Evolutionary conservation across 2,329 filamentous ascomycete species (phyloP).

Genomic region (Fusarium robinianum): DNA sequence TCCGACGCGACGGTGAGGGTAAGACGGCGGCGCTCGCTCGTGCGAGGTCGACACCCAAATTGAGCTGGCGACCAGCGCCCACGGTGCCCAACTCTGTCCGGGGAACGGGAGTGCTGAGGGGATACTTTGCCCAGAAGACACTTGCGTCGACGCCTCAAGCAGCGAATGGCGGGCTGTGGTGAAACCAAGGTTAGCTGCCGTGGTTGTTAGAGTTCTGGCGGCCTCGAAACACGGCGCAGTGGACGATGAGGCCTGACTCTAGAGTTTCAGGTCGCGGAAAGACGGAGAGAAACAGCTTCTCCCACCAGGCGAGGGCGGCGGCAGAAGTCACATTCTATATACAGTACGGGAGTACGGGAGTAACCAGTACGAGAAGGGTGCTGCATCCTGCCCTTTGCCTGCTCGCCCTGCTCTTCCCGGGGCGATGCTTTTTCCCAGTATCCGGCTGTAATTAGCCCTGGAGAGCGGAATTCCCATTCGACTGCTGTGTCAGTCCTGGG

Average conservation of each 20-base stretch:
- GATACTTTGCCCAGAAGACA: constrained; percentile 7
- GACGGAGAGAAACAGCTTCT: no score
- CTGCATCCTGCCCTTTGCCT: constrained; percentile 11
- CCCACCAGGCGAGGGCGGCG: constrained; percentile 20
- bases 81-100: constrained; percentile 2
- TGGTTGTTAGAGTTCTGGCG: constrained; percentile 14
- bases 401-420: constrained; percentile 5
- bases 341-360: constrained; percentile 13
- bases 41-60: constrained; percentile 10
- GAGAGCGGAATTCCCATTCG: constrained; percentile 25
- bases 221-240: constrained; percentile 19
- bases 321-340: constrained; percentile 37
- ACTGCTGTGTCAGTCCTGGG: constrained; percentile 15
- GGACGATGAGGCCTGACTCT: constrained; percentile 12
- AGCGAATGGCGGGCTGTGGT: constrained; percentile 15
- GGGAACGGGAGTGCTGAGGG: constrained; percentile 6
- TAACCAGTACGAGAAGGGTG: constrained; percentile 6
- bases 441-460: constrained; percentile 17
- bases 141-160: constrained; percentile 13
- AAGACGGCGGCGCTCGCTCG: constrained; percentile 3
- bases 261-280: constrained; percentile 31
- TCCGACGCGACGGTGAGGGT: constrained; percentile 11
- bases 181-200: constrained; percentile 18
- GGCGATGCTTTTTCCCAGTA: constrained; percentile 8
- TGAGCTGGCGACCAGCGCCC: constrained; percentile 15